phyloP scores from a whole-genome alignment of 2,329 filamentous ascomycete species.

The Iodosphaeria phyllophila region DNA sequence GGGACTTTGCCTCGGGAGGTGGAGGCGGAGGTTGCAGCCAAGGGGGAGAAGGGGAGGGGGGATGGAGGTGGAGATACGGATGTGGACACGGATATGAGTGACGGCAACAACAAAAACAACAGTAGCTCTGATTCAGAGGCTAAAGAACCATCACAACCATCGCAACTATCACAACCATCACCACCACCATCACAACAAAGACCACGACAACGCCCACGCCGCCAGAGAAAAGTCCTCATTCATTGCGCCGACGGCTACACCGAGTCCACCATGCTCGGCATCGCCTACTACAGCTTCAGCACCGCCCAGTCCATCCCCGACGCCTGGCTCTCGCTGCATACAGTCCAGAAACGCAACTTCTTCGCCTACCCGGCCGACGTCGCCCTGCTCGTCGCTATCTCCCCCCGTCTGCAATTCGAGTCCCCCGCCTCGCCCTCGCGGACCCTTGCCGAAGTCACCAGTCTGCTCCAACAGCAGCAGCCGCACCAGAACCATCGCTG shows the following conservation, averaged over 20 bases:
- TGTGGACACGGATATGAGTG: constrained; percentile 8
- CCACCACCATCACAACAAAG: no score
- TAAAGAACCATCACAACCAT: no score
- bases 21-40: constrained; percentile 12
- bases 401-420: constrained; percentile 53
- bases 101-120: constrained; percentile 4
- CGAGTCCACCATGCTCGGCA: constrained; percentile 71
- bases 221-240: constrained; percentile 57
- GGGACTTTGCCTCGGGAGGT: constrained; percentile 25
- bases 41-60: constrained; percentile 8
- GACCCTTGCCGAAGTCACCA: constrained; percentile 31
- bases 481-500: no score
- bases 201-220: constrained; percentile 17
- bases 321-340: constrained; percentile 77
- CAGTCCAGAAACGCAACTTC: constrained; percentile 69
- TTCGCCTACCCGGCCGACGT: constrained; percentile 92
- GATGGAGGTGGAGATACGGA: constrained; percentile 11
- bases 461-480: constrained; percentile 41
- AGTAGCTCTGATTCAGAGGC: constrained; percentile 24
- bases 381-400: constrained; percentile 56
- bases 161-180: no score
- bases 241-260: constrained; percentile 96
- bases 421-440: constrained; percentile 38
- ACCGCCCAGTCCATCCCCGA: constrained; percentile 64
- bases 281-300: constrained; percentile 88